Base-by-base conservation (phyloP, 257 asterid genomes). In the Fraxinus excelsior region DNA sequence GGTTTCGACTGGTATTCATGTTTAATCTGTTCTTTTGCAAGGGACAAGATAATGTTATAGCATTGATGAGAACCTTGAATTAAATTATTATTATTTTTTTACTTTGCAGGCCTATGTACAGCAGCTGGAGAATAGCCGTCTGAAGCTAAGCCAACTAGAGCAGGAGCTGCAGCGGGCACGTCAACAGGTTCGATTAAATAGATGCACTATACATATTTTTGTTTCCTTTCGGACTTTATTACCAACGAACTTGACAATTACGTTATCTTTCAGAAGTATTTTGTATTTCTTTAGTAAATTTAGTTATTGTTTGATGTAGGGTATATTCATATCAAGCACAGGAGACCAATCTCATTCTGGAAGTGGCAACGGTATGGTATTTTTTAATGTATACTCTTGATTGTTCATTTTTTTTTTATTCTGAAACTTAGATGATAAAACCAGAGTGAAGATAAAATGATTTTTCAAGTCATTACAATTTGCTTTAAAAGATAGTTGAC, bases 131-230 rank as follows among this genome's bases (percentile, higher is more conserved):
- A 94, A 88, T 86, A 94, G 99, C 78, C 91, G 97, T 56, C 83
- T 92, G 87, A 94, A 92, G 89, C 86, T 94, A 69, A 88, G 93
- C 26, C 97, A 92, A 73, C 88, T 94, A 42, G 97, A 95, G 87
- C 99, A 95, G 84, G 99, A 95, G 79, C 90, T 95, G 71, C 95
- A 90, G 82, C 90, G 94, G 76, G 93, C 97, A 23, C 96, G 97
- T 9, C 93, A 90, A 78, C 96, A 86, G 90, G 90, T 86, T 74
- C 26, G 51, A 13, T 75, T 62, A 62, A 62, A 8, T 26, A 10
- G 12, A 62, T 62, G 68, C 8, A 8, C 1, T 4, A 9, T 26
- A 16, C 13, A 25, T 62, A 10, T 23, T 23, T 62, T 23, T 62
- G 3, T 25, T 56, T 60, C 32, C 16, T 60, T 60, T 23, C 3